Evolutionary conservation across 2,329 filamentous ascomycete species (phyloP).

Genomic region (Harringtonia aguacate): DNA sequence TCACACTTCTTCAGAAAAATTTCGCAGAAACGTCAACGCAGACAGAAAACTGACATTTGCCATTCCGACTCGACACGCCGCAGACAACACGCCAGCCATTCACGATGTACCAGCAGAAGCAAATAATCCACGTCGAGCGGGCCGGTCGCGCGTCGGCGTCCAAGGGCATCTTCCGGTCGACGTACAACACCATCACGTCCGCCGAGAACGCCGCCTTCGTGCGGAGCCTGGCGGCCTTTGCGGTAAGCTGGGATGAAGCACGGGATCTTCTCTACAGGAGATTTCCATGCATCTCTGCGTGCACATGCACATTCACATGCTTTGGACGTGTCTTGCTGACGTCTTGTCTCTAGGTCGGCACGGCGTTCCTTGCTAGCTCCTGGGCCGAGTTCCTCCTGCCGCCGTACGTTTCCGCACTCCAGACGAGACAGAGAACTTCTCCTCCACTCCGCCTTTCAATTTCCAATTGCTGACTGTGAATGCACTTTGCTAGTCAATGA

Average conservation of each 20-base stretch:
- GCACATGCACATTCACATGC: too few species aligned
- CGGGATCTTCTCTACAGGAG: not conserved
- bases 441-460: not conserved
- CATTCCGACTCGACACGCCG: too few species aligned
- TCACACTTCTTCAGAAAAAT: too few species aligned
- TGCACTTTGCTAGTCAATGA: not conserved
- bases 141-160: conserved; percentile 29
- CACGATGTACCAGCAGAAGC: conserved; percentile 48
- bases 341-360: conserved; percentile 32
- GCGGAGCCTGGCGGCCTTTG: conserved; percentile 49
- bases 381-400: conserved; percentile 48
- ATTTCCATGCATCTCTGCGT: too few species aligned
- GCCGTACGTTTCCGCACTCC: conserved; percentile 24
- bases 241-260: conserved; percentile 27
- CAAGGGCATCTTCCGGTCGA: conserved; percentile 39
- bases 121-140: conserved; percentile 40
- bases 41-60: too few species aligned
- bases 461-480: not conserved
- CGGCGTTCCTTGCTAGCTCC: conserved; percentile 48
- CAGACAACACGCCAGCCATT: not conserved
- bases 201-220: conserved; percentile 55
- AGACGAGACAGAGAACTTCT: too few species aligned
- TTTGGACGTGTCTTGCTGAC: not conserved
- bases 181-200: conserved; percentile 48
- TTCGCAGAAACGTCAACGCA: too few species aligned